Conservation (phyloP, 2,329 filamentous ascomycete species). For the Pezicula radicicola region DNA sequence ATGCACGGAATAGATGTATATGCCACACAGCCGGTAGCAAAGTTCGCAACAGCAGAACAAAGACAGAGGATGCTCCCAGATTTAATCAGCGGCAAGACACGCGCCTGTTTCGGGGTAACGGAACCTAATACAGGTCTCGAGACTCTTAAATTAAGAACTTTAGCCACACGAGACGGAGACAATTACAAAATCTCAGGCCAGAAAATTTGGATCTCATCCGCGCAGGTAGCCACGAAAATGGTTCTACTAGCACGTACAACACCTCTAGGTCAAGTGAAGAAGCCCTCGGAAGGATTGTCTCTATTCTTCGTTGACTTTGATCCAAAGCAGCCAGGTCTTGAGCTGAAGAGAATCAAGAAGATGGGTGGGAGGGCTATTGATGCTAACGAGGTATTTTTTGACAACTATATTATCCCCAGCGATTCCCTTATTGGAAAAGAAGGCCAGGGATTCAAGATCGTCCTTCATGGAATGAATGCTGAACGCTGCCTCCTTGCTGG, state of each 20-base stretch:
- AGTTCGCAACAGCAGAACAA: constrained; percentile 67
- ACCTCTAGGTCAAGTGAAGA: constrained; percentile 61
- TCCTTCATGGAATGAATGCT: constrained; percentile 78
- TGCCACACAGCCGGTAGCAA: constrained; percentile 71
- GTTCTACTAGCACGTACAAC: constrained; percentile 77
- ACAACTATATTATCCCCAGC: constrained; percentile 66
- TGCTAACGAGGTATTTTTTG: constrained; percentile 86
- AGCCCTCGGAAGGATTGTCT: constrained; percentile 72
- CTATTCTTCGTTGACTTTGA: constrained; percentile 81
- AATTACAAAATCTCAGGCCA: constrained; percentile 70
- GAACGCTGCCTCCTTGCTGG: constrained; percentile 74
- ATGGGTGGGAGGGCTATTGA: constrained; percentile 84
- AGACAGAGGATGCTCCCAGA: constrained; percentile 61
- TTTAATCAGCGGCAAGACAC: constrained; percentile 68
- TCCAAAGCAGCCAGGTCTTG: constrained; percentile 44
- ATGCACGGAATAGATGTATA: constrained; percentile 50
- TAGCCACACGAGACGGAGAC: constrained; percentile 56
- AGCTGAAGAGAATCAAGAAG: constrained; percentile 71
- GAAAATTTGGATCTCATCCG: constrained; percentile 88
- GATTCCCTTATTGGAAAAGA: constrained; percentile 68
- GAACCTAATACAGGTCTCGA: constrained; percentile 80
- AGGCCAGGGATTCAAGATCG: constrained; percentile 74
- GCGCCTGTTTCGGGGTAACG: constrained; percentile 81
- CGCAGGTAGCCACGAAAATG: constrained; percentile 81
- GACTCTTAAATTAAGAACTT: constrained; percentile 67